Conservation (phyloP, 805 yeast genomes). For the Saccharomycopsis sp. region DNA sequence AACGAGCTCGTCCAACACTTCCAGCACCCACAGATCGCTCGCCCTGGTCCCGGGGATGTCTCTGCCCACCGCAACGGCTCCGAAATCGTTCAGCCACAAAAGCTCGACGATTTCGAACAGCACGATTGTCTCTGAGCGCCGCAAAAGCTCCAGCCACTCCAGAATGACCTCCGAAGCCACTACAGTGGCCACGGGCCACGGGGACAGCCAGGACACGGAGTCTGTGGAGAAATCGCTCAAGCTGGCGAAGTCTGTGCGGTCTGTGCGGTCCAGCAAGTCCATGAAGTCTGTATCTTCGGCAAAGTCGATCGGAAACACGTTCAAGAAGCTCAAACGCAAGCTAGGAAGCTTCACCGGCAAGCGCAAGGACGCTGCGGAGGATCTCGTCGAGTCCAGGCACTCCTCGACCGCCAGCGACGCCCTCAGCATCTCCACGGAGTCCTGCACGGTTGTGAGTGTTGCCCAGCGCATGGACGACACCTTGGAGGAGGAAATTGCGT, state of each 20-base stretch:
- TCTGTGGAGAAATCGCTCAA: conserved; percentile 1
- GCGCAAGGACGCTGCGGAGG: neutral
- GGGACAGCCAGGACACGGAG: neutral
- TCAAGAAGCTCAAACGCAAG: conserved; percentile 12
- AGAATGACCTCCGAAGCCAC: neutral
- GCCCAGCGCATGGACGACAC: neutral
- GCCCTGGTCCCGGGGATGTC: no score
- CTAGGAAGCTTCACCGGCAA: neutral
- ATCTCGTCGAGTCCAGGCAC: no score
- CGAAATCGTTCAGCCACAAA: neutral
- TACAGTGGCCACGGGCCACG: neutral
- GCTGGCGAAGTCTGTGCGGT: conserved; percentile 6
- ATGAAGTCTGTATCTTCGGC: conserved; percentile 4
- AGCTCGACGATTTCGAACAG: neutral
- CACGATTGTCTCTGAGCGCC: neutral
- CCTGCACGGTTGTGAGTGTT: neutral
- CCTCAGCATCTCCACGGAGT: neutral
- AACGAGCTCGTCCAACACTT: neutral
- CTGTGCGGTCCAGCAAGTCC: conserved; percentile 10
- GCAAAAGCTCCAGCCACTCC: neutral
- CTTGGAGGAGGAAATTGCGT: conserved; percentile 2
- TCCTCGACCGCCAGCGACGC: conserved; percentile 8
- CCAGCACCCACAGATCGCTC: neutral
- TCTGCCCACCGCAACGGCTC: neutral
- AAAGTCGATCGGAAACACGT: conserved; percentile 11